These are phyloP conservation scores for Pythium grandisporangium DNA, from an alignment of 352 stramenopile genomes.

Conservation along the genomic window DNA sequence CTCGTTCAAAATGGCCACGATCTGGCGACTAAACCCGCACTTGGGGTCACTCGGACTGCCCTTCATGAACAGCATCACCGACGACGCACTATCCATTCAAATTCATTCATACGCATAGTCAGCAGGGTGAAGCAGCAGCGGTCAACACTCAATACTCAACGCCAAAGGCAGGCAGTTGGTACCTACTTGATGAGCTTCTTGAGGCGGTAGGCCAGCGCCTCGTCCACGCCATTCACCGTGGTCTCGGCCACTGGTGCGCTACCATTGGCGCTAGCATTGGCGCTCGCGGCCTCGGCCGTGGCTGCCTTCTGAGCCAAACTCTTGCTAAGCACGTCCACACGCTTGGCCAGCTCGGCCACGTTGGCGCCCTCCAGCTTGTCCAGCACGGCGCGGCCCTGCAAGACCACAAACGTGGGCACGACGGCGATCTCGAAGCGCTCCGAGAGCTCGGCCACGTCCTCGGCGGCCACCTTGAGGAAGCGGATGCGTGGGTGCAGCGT, in stretches of 20 bases:
- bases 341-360: constrained; percentile 76
- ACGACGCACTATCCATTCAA: constrained; percentile 64
- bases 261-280: constrained; percentile 3
- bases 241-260: constrained; percentile 6
- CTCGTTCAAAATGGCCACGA: constrained; percentile 91
- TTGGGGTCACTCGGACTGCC: constrained; percentile 90
- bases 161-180: no score
- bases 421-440: constrained; percentile 87
- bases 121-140: no score
- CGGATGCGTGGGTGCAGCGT: constrained; percentile 75
- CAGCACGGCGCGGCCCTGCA: constrained; percentile 59
- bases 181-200: constrained; percentile 75
- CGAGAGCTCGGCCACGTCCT: constrained; percentile 74
- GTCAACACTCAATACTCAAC: no score
- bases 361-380: constrained; percentile 82
- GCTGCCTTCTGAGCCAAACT: constrained; percentile 53
- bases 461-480: constrained; percentile 83
- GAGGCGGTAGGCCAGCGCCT: constrained; percentile 63
- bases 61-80: constrained; percentile 99
- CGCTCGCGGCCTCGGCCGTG: constrained; percentile 9
- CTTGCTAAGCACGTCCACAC: constrained; percentile 79
- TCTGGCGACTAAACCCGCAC: constrained; percentile 95
- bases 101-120: no score
- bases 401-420: constrained; percentile 93
- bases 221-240: constrained; percentile 26